Evolutionary conservation across 305 asterid genomes (phyloP), one percentile per base, ranked within the genome.

Genomic region (Fraxinus greggii): DNA sequence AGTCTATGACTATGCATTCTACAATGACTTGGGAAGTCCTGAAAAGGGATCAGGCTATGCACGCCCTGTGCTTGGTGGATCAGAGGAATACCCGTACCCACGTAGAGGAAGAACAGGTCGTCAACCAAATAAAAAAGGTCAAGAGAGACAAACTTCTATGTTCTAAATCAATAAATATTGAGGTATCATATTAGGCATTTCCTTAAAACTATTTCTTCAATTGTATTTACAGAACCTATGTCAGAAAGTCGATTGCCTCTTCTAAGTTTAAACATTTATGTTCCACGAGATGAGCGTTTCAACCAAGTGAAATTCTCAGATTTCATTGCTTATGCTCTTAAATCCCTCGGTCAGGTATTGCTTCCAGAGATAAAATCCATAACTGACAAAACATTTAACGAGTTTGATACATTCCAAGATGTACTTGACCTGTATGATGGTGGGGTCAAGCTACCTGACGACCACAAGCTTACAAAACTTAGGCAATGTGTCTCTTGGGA

Each of bases 1-100:
- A 75, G 97, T 96, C 9, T 96, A 96, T 72, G 99, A 94, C 72
- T 96, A 96, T 65, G 98, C 95, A n/a, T 90, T 82, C 81, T 96
- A 96, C 84, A 96, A 94, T 59, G 99, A 96, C 79, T 80, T 96
- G 84, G 94, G 91, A 48, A 84, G 75, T 45, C 97, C 98, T 0
- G 94, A 93, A 1, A 91, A 81, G 61, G 97, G 97, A 26, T 7
- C 76, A 0, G 89, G 89, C 2, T 82, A 86, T 23, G 89, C 80
- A 7, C 97, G 98, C 0, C 93, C 95, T 0, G 87, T 88, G 24
- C 95, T 94, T 0, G 98, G 98, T 21, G 98, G 98, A 4, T 75
- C 92, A 8, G 24, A 48, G 7, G 88, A 90, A 1, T 81, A 89
- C 59, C 98, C 97, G 1, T 94, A 94, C 83, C 97, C 98, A 13